Evolutionary conservation across 2,329 filamentous ascomycete genomes (phyloP), one percentile per base, ranked within the genome.

Genomic region (Dactylonectria estremocensis): DNA sequence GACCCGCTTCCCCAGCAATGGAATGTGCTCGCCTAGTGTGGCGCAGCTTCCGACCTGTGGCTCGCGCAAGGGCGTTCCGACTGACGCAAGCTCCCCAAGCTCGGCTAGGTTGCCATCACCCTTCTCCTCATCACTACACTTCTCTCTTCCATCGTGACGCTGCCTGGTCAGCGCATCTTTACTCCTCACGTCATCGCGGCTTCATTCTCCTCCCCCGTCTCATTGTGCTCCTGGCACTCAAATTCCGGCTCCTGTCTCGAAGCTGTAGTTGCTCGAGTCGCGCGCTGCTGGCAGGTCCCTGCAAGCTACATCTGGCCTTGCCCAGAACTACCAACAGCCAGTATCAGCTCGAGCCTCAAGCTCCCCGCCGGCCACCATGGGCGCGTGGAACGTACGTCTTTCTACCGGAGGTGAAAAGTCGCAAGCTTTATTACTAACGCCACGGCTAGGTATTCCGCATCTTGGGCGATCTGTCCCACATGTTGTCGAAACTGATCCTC

Each of bases 401-500:
- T 11, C 28, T 61, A 43, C 50, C 28, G 28, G 31, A 35, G 33
- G 48, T 20, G 40, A 35, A 37, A 45, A 57, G 54, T 45, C 43
- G 14, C 49, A 18, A 45, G 22, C 9, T 13, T 16, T 46, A 46
- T 55, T 63, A 8, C 70, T 75, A 31, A 72, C 61, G 46, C 16
- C 35, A 13, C 8, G n/a, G 24, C 10, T 54, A 90, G 88, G 71
- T 88, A 75, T 90, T 97, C 82, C 93, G 94, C 77, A 88, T 97
- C 77, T 80, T 94, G 76, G 95, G 90, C 79, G 95, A 98, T 80
- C 82, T 95, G 75, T 94, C 93, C 76, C 95, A 98, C 80, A 89
- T 94, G 52, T 86, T 90, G 55, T 96, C 95, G 64, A 98, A 97
- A 87, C 90, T 91, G 80, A 96, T 98, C 78, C 88, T 98, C 75